Evolutionary conservation across 2,329 filamentous ascomycete species (phyloP).

Genomic region (Xylariaceae sp.): DNA sequence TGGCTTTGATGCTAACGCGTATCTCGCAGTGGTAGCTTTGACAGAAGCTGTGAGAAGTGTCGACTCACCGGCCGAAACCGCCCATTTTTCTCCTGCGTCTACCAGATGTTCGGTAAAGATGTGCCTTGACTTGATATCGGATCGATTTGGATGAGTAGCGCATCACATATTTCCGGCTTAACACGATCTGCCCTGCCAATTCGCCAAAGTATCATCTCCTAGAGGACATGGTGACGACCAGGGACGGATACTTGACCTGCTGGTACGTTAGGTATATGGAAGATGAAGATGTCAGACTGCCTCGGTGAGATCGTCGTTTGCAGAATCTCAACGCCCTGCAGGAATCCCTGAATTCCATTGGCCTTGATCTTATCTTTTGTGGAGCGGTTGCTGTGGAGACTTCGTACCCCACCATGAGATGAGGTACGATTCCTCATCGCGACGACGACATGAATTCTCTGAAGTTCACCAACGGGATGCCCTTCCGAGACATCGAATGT

Average conservation of each 20-base stretch:
- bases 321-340: no score
- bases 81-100: slow-evolving; percentile 16
- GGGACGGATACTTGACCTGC: slow-evolving; percentile 10
- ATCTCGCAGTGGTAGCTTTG: slow-evolving; percentile 13
- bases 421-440: neutral
- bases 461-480: neutral
- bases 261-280: slow-evolving; percentile 4
- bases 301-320: no score
- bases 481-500: neutral
- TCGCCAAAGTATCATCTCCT: neutral
- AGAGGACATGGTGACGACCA: slow-evolving; percentile 13
- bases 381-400: neutral
- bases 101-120: slow-evolving; percentile 17
- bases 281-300: neutral
- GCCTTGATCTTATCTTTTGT: neutral
- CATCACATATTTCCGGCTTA: neutral
- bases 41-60: slow-evolving; percentile 16
- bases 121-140: slow-evolving; percentile 12
- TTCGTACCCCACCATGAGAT: no score
- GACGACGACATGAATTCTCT: neutral
- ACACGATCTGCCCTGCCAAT: neutral
- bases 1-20: neutral
- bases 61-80: slow-evolving; percentile 12
- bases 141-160: slow-evolving; percentile 14
- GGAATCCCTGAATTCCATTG: neutral